Base-by-base conservation (phyloP, 2,329 filamentous ascomycete genomes). In the Ceratocystis huliohia region DNA sequence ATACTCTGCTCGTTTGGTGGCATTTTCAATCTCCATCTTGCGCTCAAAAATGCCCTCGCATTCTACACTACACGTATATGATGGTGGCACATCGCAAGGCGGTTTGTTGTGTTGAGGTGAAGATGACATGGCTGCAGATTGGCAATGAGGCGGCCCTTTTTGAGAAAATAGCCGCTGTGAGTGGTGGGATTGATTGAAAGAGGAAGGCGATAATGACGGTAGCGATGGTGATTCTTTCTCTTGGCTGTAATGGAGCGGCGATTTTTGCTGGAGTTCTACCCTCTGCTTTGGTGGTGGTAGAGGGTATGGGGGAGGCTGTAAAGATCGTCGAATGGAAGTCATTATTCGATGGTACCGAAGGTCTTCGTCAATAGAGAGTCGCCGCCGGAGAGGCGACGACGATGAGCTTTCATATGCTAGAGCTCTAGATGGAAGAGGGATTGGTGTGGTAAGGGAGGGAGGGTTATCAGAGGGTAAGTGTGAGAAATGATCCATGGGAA, bases 1-100 rank as follows among this genome's bases (percentile, higher is more conserved):
- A 71, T 85, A 80, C 69, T 81, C 77, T 56, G 85, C 82, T 59
- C 83, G 77, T 72, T 86, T 83, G 69, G 83, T 85, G 5, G 85
- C 83, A 67, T 85, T 81, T 68, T 84, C 80, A 66, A 88, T 80
- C 74, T 89, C 86, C 76, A 84, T 82, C 75, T 88, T 88, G 72
- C 81, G 81, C 70, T 79, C 76, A 71, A 86, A 85, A 5, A 85
- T 76, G 30, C 79, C 81, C 72, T 84, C 80, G 62, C 83, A 74
- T 65, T 78, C 76, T 65, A 86, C 78, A 71, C 78, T 80, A 70
- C 78, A 83, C 61, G 81, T 81, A 72, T 87, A 87, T 28, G 73
- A 70, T n/a, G 84, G 84, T 45, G 85, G 74, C 37, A 73, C 71
- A 69, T 84, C 81, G 46, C 63, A 75, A 72, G 65, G 75, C 74